phyloP scores from a whole-genome alignment of 257 asterid genomes.

The Sherardia arvensis region DNA sequence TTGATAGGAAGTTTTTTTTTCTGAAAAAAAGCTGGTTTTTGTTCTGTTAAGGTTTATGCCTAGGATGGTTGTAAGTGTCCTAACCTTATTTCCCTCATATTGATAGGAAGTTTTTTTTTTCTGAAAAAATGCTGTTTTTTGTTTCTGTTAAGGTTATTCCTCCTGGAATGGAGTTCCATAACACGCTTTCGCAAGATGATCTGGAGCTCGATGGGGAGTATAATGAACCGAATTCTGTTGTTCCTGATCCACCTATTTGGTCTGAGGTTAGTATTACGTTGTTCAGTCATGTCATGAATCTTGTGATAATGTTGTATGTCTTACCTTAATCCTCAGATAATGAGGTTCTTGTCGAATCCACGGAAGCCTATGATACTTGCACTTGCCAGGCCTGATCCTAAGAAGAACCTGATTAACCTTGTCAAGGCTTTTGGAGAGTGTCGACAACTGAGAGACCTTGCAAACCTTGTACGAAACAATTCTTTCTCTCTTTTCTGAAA shows the following conservation, averaged over 20 bases:
- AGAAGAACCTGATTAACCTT: slow-evolving; percentile 65
- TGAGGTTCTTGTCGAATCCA: slow-evolving; percentile 80
- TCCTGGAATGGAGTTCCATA: slow-evolving; percentile 84
- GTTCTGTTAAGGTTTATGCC: slow-evolving; percentile 97
- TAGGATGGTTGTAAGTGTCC: slow-evolving; percentile 84
- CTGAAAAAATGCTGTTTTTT: background rate
- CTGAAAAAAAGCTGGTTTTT: too few relatives aligned
- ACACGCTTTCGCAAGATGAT: slow-evolving; percentile 50
- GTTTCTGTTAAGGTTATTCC: slow-evolving; percentile 50
- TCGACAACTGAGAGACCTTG: slow-evolving; percentile 59
- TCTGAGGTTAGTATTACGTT: too few relatives aligned
- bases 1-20: background rate
- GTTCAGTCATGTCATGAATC: background rate
- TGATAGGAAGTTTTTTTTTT: background rate
- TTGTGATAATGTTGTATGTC: background rate
- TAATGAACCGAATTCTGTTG: slow-evolving; percentile 30
- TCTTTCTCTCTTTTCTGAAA: background rate
- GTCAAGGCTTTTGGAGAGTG: slow-evolving; percentile 91
- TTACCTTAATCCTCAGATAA: slow-evolving; percentile 40
- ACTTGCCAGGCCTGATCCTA: slow-evolving; percentile 89
- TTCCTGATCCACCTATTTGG: slow-evolving; percentile 65
- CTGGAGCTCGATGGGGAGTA: slow-evolving; percentile 40
- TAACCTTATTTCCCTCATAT: background rate
- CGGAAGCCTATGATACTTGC: slow-evolving; percentile 87
- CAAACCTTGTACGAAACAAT: slow-evolving; percentile 52